phyloP scores from a whole-genome alignment of 768 basidiomycete genomes.

The Leccinum longicurvipes region DNA sequence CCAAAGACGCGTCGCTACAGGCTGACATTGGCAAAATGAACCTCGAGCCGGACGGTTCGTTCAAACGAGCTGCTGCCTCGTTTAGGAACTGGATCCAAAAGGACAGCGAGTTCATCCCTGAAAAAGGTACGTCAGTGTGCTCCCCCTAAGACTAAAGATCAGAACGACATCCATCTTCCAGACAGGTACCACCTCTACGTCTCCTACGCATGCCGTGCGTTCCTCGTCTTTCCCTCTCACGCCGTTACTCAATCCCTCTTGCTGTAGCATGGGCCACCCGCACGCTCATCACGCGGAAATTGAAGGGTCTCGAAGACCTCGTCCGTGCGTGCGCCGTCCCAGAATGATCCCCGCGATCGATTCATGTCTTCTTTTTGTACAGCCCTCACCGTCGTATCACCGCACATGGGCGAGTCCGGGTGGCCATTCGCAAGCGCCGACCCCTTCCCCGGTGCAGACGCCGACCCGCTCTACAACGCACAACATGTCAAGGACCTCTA shows the following conservation, averaged over 20 bases:
- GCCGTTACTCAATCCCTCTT: neutral
- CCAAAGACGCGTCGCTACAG: slow-evolving; percentile 34
- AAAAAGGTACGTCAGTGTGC: slow-evolving; percentile 74
- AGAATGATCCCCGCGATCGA: neutral
- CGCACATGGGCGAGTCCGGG: slow-evolving; percentile 77
- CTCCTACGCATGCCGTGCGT: slow-evolving; percentile 78
- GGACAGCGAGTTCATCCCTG: slow-evolving; percentile 65
- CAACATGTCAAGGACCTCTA: slow-evolving; percentile 85
- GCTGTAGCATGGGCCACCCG: slow-evolving; percentile 89
- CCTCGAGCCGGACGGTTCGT: slow-evolving; percentile 59
- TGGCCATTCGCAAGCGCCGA: slow-evolving; percentile 83
- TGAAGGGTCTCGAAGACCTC: slow-evolving; percentile 87
- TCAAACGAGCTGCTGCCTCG: slow-evolving; percentile 49
- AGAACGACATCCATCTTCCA: slow-evolving; percentile 23
- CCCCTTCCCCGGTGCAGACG: slow-evolving; percentile 67
- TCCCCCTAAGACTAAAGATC: too few species aligned
- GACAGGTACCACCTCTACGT: slow-evolving; percentile 93
- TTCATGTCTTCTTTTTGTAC: neutral
- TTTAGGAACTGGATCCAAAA: slow-evolving; percentile 58
- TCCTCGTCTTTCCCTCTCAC: too few species aligned
- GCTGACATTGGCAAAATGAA: slow-evolving; percentile 56
- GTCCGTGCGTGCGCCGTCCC: slow-evolving; percentile 53
- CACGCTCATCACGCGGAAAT: slow-evolving; percentile 80
- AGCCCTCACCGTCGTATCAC: slow-evolving; percentile 83
- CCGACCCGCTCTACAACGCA: slow-evolving; percentile 68